These are phyloP conservation scores for Trifolium subterraneum DNA, from an alignment of 306 rosid species.

Conservation along the genomic window DNA sequence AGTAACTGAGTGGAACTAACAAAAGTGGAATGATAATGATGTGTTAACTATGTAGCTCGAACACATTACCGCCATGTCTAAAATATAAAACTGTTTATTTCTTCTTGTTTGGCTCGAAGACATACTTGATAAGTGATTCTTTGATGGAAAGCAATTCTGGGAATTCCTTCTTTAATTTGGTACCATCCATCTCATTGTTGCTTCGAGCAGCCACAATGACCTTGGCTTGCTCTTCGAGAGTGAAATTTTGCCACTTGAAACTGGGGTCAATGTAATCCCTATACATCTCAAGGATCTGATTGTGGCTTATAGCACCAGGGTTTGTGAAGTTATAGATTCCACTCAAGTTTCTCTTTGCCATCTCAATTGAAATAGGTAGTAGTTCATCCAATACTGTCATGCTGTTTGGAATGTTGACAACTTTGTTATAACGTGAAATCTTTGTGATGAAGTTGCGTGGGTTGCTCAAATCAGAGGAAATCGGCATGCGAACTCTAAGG, in stretches of 20 bases:
- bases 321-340: conserved; percentile 92
- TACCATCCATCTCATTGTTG: conserved; percentile 87
- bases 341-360: conserved; percentile 83
- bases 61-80: conserved; percentile 23
- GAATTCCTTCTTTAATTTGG: conserved; percentile 80
- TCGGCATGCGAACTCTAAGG: conserved; percentile 89
- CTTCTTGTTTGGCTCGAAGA: conserved; percentile 79
- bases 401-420: conserved; percentile 89
- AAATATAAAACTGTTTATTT: conserved; percentile 40
- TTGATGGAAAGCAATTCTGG: conserved; percentile 84
- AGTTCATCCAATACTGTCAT: conserved; percentile 88
- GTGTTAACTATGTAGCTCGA: conserved; percentile 1
- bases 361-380: conserved; percentile 79
- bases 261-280: conserved; percentile 65
- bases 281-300: conserved; percentile 87
- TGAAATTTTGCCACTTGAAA: conserved; percentile 72
- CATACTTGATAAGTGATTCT: conserved; percentile 73
- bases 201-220: conserved; percentile 86
- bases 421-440: conserved; percentile 85
- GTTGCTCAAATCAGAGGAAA: conserved; percentile 81
- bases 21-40: conserved; percentile 1
- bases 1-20: conserved; percentile 33
- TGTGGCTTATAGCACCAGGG: conserved; percentile 88
- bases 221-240: conserved; percentile 88
- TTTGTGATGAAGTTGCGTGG: conserved; percentile 88